These are phyloP conservation scores for Albizia julibrissin DNA, from an alignment of 306 rosid genomes.

Conservation along the genomic window DNA sequence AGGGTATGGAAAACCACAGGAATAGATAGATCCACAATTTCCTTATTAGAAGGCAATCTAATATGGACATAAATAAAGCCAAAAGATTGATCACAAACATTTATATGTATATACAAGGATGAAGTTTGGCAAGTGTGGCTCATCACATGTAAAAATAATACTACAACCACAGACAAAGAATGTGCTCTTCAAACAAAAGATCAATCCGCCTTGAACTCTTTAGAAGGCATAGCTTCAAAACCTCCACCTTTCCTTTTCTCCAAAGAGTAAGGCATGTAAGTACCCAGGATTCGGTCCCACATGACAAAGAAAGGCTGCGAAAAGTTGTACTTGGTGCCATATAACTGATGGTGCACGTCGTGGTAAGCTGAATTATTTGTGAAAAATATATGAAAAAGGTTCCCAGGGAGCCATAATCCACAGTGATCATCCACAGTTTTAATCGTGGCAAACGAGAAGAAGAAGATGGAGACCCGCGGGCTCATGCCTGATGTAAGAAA, in stretches of 20 bases:
- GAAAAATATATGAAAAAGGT: slow-evolving; percentile 76
- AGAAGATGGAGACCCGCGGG: slow-evolving; percentile 84
- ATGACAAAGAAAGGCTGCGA: slow-evolving; percentile 92
- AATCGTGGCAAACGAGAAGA: slow-evolving; percentile 95
- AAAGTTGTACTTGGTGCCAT: slow-evolving; percentile 90
- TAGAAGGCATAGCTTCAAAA: slow-evolving; percentile 67
- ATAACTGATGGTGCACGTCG: slow-evolving; percentile 93
- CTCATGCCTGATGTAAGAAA: slow-evolving; percentile 90
- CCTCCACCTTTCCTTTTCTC: slow-evolving; percentile 81
- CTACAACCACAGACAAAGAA: slow-evolving; percentile 60
- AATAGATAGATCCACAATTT: slow-evolving; percentile 3
- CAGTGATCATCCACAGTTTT: slow-evolving; percentile 97
- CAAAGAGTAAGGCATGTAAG: slow-evolving; percentile 88
- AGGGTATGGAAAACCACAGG: not conserved
- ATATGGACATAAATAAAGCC: slow-evolving; percentile 40
- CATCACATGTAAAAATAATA: slow-evolving; percentile 43
- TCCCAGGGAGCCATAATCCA: slow-evolving; percentile 90
- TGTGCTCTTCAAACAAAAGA: slow-evolving; percentile 43
- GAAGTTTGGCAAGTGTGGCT: slow-evolving; percentile 47
- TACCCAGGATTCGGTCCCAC: slow-evolving; percentile 90
- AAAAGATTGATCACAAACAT: slow-evolving; percentile 46
- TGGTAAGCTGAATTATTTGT: slow-evolving; percentile 88
- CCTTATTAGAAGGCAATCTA: slow-evolving; percentile 41
- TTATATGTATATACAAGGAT: slow-evolving; percentile 66
- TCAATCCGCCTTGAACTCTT: slow-evolving; percentile 65